A percentile compares a stretch with the other conserved stretches of the same genome.
Conservation (phyloP, 2,329 filamentous ascomycete species). For the Beauveria pseudobassiana region DNA sequence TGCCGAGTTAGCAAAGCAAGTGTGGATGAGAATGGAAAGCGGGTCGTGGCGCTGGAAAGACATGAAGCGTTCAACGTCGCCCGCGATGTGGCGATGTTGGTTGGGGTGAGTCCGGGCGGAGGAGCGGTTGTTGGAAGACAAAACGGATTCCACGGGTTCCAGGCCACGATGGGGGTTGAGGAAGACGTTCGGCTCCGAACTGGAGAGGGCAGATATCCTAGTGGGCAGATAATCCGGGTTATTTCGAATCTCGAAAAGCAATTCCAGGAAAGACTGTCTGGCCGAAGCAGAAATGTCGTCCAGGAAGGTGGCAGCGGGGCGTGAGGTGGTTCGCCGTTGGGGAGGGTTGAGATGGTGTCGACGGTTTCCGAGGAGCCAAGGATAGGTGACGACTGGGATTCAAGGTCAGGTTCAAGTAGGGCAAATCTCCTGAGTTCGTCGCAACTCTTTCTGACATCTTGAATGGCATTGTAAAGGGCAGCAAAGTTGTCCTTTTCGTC, state of each 20-base stretch:
- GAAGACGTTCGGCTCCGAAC: slow-evolving; percentile 68
- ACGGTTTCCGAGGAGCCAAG: slow-evolving; percentile 41
- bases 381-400: slow-evolving; percentile 40
- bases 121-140: slow-evolving; percentile 56
- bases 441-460: slow-evolving; percentile 72
- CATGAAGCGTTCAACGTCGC: slow-evolving; percentile 67
- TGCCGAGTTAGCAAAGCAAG: slow-evolving; percentile 80
- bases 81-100: slow-evolving; percentile 37
- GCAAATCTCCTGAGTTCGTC: slow-evolving; percentile 65
- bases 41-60: slow-evolving; percentile 87
- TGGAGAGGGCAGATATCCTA: slow-evolving; percentile 67
- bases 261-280: slow-evolving; percentile 67
- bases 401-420: slow-evolving; percentile 64
- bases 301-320: slow-evolving; percentile 47
- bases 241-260: slow-evolving; percentile 74
- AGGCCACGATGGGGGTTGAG: slow-evolving; percentile 70
- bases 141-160: slow-evolving; percentile 76
- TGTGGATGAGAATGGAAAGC: slow-evolving; percentile 76
- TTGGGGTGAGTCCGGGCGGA: slow-evolving; percentile 38
- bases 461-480: slow-evolving; percentile 66
- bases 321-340: slow-evolving; percentile 25
- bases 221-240: slow-evolving; percentile 84
- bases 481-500: slow-evolving; percentile 75
- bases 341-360: slow-evolving; percentile 38
- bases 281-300: slow-evolving; percentile 68